Evolutionary conservation across 257 asterid genomes (phyloP), one percentile per base, ranked within the genome.

Genomic region (Misopates orontium): DNA sequence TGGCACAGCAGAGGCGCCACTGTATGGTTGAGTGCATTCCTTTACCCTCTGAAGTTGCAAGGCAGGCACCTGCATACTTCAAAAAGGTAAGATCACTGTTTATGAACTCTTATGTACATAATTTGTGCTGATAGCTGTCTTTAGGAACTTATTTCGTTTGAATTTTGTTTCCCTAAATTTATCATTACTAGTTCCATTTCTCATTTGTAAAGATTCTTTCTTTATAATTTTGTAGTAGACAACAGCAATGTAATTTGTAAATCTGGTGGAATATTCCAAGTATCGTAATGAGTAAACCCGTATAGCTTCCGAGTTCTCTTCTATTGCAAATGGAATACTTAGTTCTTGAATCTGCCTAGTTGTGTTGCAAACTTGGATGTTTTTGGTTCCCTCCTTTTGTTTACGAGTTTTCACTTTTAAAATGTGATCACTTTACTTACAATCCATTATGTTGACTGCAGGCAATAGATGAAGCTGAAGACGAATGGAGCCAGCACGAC

Each of bases 401-500:
- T 28, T 28, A 28, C 36, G 36, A n/a, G n/a, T n/a, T n/a, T n/a
- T n/a, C n/a, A 10, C 1, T 36, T 9, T 36, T 4, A 8, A 36
- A 36, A 36, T 36, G 36, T 6, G 20, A 28, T 51, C 53, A 25
- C 25, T 49, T 39, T 28, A 7, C 7, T 28, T 28, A 28, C 36
- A 28, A 28, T 28, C 36, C 36, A 28, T 7, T 28, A 2, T 28
- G 36, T 28, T 47, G 32, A 36, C 62, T 31, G 73, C 82, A 90
- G 99, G 99, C 97, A 22, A 93, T 93, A 49, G 96, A 90, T 59
- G 99, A 90, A 78, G 97, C 95, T 6, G 99, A 90, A 81, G 96
- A 90, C 31, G 99, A 93, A 73, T 93, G 99, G 97, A 93, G 97
- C 66, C 96, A 86, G 70, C 99, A 93, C 82, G 88, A 86, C 14